Conservation (phyloP, 106 monocot species). For the Phalaenopsis aphrodite region DNA sequence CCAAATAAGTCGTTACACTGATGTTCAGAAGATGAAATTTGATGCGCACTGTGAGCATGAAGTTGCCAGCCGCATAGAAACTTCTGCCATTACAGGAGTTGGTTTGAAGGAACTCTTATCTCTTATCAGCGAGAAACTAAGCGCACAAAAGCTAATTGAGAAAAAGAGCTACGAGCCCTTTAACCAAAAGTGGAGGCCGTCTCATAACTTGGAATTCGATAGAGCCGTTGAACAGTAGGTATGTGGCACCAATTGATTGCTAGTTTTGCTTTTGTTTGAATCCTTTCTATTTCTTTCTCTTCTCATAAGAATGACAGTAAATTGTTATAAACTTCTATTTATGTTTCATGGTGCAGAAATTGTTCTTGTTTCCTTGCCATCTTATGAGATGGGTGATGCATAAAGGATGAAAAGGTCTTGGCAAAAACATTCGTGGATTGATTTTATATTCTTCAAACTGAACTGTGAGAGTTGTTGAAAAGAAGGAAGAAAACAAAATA, state of each 20-base stretch:
- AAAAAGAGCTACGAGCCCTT: constrained; percentile 33
- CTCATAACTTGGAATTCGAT: constrained; percentile 17
- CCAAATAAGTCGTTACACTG: too few species aligned
- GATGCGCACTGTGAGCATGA: too few species aligned
- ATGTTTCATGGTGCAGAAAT: background rate
- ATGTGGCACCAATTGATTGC: background rate
- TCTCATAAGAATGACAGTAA: background rate
- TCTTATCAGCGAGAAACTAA: constrained; percentile 60
- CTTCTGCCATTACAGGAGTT: constrained; percentile 66
- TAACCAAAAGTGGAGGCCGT: constrained; percentile 83
- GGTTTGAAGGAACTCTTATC: constrained; percentile 74
- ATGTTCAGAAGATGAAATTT: too few species aligned
- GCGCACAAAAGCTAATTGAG: constrained; percentile 14
- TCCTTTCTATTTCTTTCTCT: background rate
- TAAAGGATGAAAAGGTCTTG: background rate
- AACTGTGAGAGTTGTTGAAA: too few species aligned
- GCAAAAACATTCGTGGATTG: too few species aligned
- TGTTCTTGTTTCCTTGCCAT: background rate
- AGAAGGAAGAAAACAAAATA: too few species aligned
- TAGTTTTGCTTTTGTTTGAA: background rate
- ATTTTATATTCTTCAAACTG: too few species aligned
- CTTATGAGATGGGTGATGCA: background rate
- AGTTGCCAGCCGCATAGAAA: constrained; percentile 29
- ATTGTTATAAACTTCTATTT: background rate
- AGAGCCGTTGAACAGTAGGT: constrained; percentile 30